A percentile compares a stretch with the other conserved stretches of the same genome.
Conservation (phyloP, 352 stramenopile species). For the Detonula confervacea region DNA sequence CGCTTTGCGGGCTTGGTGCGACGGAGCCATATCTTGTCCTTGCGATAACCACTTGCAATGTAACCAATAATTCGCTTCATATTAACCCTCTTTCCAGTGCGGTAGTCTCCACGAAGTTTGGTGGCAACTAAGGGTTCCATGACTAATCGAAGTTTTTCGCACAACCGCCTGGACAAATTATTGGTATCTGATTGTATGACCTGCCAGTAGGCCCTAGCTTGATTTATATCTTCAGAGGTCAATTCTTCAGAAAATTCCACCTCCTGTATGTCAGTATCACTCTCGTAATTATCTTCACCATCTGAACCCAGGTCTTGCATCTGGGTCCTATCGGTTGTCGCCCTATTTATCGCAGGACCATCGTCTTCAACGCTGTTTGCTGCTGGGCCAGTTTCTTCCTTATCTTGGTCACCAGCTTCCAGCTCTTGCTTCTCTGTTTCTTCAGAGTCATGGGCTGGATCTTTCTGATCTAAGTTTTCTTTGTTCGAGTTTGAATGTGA, state of each 20-base stretch:
- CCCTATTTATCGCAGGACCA: conserved; percentile 51
- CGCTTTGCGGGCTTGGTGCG: conserved; percentile 98
- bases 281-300: conserved; percentile 28
- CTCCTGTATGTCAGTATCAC: conserved; percentile 58
- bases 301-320: conserved; percentile 68
- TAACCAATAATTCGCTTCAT: conserved; percentile 99
- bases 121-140: conserved; percentile 97
- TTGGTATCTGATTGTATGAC: conserved; percentile 93
- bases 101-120: conserved; percentile 98
- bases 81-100: conserved; percentile 99
- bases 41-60: conserved; percentile 99
- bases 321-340: conserved; percentile 69
- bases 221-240: conserved; percentile 54
- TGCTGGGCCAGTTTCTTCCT: conserved; percentile 64
- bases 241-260: conserved; percentile 79
- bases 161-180: conserved; percentile 93
- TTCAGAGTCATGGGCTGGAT: conserved; percentile 52
- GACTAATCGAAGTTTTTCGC: conserved; percentile 98
- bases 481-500: conserved; percentile 64
- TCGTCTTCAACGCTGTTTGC: conserved; percentile 80
- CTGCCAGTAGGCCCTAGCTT: conserved; percentile 87
- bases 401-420: conserved; percentile 48
- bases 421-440: conserved; percentile 31
- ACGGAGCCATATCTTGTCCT: conserved; percentile 99
- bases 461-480: conserved; percentile 47